These are phyloP conservation scores for Neurospora pannonica DNA, from an alignment of 495 filamentous ascomycete genomes.

Conservation along the genomic window DNA sequence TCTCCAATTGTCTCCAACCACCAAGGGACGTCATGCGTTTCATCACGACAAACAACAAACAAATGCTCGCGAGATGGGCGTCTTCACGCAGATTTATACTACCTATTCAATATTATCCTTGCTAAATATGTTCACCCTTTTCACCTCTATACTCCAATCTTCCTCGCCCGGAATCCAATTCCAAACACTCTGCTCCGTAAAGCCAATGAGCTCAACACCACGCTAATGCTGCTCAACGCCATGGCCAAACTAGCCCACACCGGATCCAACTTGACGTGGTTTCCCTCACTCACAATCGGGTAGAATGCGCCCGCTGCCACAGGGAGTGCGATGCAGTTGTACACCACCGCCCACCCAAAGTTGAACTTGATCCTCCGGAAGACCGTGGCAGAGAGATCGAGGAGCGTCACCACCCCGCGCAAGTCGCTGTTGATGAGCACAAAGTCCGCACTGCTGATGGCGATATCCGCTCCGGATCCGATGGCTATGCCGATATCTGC, in stretches of 20 bases:
- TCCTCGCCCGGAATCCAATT: slow-evolving; percentile 38
- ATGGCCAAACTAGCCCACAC: slow-evolving; percentile 84
- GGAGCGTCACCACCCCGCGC: slow-evolving; percentile 57
- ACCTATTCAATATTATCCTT: too few relatives aligned
- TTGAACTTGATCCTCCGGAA: slow-evolving; percentile 78
- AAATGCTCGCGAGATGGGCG: background rate
- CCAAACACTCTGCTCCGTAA: slow-evolving; percentile 42
- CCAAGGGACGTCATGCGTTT: background rate
- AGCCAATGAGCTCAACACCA: slow-evolving; percentile 63
- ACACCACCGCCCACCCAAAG: slow-evolving; percentile 82
- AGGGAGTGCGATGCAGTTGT: slow-evolving; percentile 71
- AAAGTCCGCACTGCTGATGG: slow-evolving; percentile 72
- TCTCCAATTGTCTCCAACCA: background rate
- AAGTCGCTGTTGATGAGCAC: slow-evolving; percentile 73
- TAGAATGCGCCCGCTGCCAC: slow-evolving; percentile 77
- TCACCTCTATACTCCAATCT: slow-evolving; percentile 2
- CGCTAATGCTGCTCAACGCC: slow-evolving; percentile 77
- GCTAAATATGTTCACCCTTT: background rate
- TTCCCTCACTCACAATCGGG: slow-evolving; percentile 45
- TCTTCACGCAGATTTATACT: too few relatives aligned
- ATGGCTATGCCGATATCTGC: slow-evolving; percentile 82
- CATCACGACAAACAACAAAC: background rate
- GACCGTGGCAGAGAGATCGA: slow-evolving; percentile 60
- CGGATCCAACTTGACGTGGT: slow-evolving; percentile 55
- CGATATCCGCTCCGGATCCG: slow-evolving; percentile 75